Percentiles rank a stretch among this genome's conserved stretches.
Conservation (phyloP, 495 filamentous ascomycete genomes). For the Cercophora newfieldiana region DNA sequence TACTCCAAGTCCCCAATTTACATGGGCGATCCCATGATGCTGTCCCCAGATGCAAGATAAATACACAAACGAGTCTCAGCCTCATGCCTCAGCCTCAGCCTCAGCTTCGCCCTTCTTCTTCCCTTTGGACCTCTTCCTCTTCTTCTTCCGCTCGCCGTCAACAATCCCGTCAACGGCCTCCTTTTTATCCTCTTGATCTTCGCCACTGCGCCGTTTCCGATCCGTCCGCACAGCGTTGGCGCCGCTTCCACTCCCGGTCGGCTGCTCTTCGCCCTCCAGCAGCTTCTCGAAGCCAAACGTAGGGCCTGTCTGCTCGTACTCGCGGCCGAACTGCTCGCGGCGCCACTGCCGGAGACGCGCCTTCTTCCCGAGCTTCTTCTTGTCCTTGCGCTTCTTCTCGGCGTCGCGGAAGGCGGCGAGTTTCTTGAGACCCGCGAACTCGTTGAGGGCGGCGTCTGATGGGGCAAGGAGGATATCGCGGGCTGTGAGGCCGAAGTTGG, state of each 20-base stretch:
- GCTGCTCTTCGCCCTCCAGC: constrained; percentile 21
- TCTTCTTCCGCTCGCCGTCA: constrained; percentile 49
- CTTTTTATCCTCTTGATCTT: constrained; percentile 12
- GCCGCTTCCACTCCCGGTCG: constrained; percentile 14
- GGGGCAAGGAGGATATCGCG: constrained; percentile 87
- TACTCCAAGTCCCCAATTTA: neutral
- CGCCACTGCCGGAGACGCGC: constrained; percentile 86
- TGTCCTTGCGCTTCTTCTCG: constrained; percentile 84
- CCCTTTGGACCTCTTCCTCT: constrained; percentile 49
- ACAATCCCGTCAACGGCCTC: constrained; percentile 24
- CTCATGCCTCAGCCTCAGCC: constrained; percentile 19
- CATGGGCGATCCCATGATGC: neutral
- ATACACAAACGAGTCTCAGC: neutral
- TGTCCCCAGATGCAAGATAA: too few relatives aligned
- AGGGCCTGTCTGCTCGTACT: constrained; percentile 48
- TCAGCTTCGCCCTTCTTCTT: constrained; percentile 33
- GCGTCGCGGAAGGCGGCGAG: constrained; percentile 82
- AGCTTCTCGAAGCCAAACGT: constrained; percentile 46
- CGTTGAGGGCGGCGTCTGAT: constrained; percentile 80
- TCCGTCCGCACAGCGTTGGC: constrained; percentile 21
- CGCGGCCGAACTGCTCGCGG: constrained; percentile 84
- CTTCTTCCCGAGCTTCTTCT: constrained; percentile 88
- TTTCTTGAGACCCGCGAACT: constrained; percentile 92
- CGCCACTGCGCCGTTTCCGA: neutral
- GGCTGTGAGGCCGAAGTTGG: constrained; percentile 82